Evolutionary conservation across 176 grass and related monocot species (phyloP).

Genomic region (Lolium rigidum): DNA sequence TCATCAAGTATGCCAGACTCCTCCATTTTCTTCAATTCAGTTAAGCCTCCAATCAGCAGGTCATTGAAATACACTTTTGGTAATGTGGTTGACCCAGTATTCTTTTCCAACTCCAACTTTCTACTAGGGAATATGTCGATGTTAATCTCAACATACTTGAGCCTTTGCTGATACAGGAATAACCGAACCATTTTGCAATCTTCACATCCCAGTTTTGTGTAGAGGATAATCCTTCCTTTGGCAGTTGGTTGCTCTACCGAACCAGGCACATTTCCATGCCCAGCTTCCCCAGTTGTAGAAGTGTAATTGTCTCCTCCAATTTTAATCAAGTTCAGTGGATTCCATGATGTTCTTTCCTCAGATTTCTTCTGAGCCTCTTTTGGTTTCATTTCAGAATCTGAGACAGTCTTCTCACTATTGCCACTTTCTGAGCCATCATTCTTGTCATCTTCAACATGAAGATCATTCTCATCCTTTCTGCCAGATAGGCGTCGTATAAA

Average conservation of each 20-base stretch:
- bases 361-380: conserved; percentile 53
- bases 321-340: conserved; percentile 91
- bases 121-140: conserved; percentile 85
- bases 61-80: conserved; percentile 90
- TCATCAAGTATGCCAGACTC: conserved; percentile 72
- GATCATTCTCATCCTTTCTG: conserved; percentile 72
- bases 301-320: conserved; percentile 58
- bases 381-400: conserved; percentile 52
- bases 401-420: conserved; percentile 33
- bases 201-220: conserved; percentile 76
- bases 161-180: conserved; percentile 66
- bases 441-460: conserved; percentile 55
- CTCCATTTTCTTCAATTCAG: conserved; percentile 78
- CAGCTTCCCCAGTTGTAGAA: conserved; percentile 51
- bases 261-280: conserved; percentile 30
- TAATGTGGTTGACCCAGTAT: conserved; percentile 67
- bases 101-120: conserved; percentile 91
- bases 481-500: conserved; percentile 87
- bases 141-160: conserved; percentile 89
- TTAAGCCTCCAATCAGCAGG: conserved; percentile 70
- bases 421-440: conserved; percentile 51
- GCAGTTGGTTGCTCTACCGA: conserved; percentile 48
- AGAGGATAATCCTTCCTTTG: conserved; percentile 82
- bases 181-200: conserved; percentile 77
- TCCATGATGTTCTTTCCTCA: conserved; percentile 73